These are phyloP conservation scores for Acrocalymma vagum DNA, from an alignment of 2,329 filamentous ascomycete genomes.

Conservation along the genomic window DNA sequence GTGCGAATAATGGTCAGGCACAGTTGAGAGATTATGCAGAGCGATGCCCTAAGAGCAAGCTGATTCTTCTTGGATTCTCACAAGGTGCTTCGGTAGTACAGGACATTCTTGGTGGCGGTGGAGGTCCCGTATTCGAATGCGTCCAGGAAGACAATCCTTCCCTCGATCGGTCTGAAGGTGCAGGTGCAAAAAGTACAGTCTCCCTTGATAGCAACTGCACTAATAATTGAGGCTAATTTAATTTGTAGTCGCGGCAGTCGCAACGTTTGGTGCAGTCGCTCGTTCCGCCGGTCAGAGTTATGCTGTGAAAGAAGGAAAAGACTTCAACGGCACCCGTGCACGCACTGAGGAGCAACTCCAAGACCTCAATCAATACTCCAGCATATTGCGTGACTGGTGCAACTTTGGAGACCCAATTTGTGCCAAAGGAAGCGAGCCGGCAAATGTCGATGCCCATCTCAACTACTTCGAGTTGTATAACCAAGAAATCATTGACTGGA, in stretches of 20 bases:
- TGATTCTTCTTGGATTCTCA: slow-evolving; percentile 35
- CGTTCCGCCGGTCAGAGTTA: slow-evolving; percentile 31
- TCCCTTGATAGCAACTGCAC: background rate
- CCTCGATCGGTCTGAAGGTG: slow-evolving; percentile 23
- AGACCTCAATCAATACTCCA: slow-evolving; percentile 23
- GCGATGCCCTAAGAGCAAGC: slow-evolving; percentile 35
- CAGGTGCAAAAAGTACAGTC: slow-evolving; percentile 28
- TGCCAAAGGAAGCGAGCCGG: slow-evolving; percentile 62
- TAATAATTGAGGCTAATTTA: slow-evolving; percentile 5
- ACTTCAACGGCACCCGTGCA: slow-evolving; percentile 29
- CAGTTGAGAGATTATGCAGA: slow-evolving; percentile 33
- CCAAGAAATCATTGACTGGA: slow-evolving; percentile 27
- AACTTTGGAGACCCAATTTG: slow-evolving; percentile 70
- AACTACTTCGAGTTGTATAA: slow-evolving; percentile 59
- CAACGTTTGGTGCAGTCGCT: slow-evolving; percentile 34
- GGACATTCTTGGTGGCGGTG: slow-evolving; percentile 39
- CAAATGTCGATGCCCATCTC: slow-evolving; percentile 64
- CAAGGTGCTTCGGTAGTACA: slow-evolving; percentile 35
- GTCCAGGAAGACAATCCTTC: slow-evolving; percentile 28
- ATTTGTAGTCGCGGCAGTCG: slow-evolving; percentile 30
- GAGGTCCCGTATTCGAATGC: slow-evolving; percentile 33
- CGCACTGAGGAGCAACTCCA: slow-evolving; percentile 27
- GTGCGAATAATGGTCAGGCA: slow-evolving; percentile 28
- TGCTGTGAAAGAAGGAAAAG: slow-evolving; percentile 29
- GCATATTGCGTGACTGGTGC: slow-evolving; percentile 69